Evolutionary conservation across 2,329 filamentous ascomycete genomes (phyloP).

Genomic region (Fusarium bulbicola): DNA sequence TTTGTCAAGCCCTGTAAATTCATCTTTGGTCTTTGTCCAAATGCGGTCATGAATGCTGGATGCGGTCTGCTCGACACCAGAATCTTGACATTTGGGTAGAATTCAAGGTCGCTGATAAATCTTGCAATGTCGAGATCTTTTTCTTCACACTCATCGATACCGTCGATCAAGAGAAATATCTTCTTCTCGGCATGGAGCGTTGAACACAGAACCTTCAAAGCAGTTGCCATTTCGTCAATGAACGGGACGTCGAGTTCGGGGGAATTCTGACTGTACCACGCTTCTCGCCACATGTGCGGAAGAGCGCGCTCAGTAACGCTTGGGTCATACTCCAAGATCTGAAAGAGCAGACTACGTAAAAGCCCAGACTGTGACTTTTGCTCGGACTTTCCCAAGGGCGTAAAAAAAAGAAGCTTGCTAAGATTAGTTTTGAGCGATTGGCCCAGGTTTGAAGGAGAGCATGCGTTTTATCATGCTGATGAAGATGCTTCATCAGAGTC

Average conservation of each 20-base stretch:
- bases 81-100: not conserved
- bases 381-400: rapidly evolving
- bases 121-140: not conserved
- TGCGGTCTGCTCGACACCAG: not conserved
- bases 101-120: not conserved
- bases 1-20: not conserved
- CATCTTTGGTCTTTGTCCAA: not conserved
- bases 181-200: not conserved
- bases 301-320: not conserved
- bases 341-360: not conserved
- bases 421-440: rapidly evolving
- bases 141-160: not conserved
- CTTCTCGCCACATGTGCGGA: not conserved
- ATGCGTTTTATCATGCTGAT: rapidly evolving
- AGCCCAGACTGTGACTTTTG: not conserved
- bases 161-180: not conserved
- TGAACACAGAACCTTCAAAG: rapidly evolving
- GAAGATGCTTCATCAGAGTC: not conserved
- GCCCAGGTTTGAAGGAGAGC: rapidly evolving
- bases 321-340: not conserved
- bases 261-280: not conserved
- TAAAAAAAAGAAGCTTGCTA: not conserved
- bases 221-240: not conserved
- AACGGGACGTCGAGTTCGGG: not conserved
- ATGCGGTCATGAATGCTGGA: not conserved